phyloP scores from a whole-genome alignment of 441 rosid genomes.

The Corymbia citriodora region DNA sequence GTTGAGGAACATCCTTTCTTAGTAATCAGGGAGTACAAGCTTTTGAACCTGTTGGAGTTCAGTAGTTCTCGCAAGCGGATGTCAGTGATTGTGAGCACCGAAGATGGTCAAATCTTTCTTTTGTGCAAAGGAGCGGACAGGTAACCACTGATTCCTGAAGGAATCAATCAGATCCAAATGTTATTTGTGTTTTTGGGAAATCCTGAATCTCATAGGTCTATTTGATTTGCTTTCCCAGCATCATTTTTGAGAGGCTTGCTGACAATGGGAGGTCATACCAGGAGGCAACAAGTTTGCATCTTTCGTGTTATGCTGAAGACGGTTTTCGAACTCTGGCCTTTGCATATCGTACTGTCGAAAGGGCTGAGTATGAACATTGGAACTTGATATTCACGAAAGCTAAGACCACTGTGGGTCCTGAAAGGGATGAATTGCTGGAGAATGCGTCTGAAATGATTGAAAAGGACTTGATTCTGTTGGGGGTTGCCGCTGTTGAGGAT shows the following conservation, averaged over 20 bases:
- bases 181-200: neutral
- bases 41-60: slow-evolving; percentile 72
- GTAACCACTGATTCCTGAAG: slow-evolving; percentile 13
- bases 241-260: slow-evolving; percentile 62
- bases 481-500: slow-evolving; percentile 78
- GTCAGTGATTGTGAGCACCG: slow-evolving; percentile 69
- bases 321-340: slow-evolving; percentile 91
- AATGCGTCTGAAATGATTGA: slow-evolving; percentile 62
- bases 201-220: neutral
- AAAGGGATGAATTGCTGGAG: slow-evolving; percentile 62
- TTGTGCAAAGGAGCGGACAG: slow-evolving; percentile 97
- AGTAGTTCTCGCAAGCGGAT: slow-evolving; percentile 76
- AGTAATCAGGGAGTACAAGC: slow-evolving; percentile 61
- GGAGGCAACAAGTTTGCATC: slow-evolving; percentile 43
- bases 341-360: slow-evolving; percentile 43
- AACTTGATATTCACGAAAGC: slow-evolving; percentile 47
- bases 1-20: neutral
- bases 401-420: slow-evolving; percentile 55
- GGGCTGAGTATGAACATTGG: slow-evolving; percentile 47
- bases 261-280: slow-evolving; percentile 39
- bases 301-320: slow-evolving; percentile 54
- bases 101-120: slow-evolving; percentile 59
- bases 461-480: slow-evolving; percentile 57
- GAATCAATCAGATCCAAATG: neutral
- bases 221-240: slow-evolving; percentile 28